phyloP scores from a whole-genome alignment of 2,329 filamentous ascomycete species.

The Monilinia laxa region DNA sequence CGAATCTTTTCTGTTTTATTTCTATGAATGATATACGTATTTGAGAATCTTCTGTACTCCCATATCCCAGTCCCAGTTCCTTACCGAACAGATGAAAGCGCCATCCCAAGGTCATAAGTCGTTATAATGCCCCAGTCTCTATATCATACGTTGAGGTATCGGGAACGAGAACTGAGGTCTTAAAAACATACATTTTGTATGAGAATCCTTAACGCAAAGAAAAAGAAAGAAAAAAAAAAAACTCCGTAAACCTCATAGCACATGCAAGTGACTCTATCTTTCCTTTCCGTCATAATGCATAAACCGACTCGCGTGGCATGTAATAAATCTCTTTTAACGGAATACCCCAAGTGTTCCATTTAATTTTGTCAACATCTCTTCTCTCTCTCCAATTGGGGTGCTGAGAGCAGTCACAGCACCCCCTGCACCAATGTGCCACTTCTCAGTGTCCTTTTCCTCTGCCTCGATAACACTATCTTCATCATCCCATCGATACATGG shows the following conservation, averaged over 20 bases:
- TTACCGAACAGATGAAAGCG: slow-evolving; percentile 12
- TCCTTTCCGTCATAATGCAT: slow-evolving; percentile 5
- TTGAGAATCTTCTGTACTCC: slow-evolving; percentile 19
- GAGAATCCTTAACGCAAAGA: not conserved
- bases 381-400: slow-evolving; percentile 74
- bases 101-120: slow-evolving; percentile 13
- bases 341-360: slow-evolving; percentile 38
- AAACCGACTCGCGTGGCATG: slow-evolving; percentile 18
- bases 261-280: slow-evolving; percentile 1
- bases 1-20: slow-evolving; percentile 20
- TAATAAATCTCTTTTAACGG: slow-evolving; percentile 21
- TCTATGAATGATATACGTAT: slow-evolving; percentile 22
- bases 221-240: slow-evolving; percentile 3
- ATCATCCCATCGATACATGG: slow-evolving; percentile 71
- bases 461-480: slow-evolving; percentile 44
- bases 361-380: slow-evolving; percentile 82
- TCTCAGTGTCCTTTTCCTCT: slow-evolving; percentile 47
- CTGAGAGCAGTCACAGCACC: slow-evolving; percentile 87
- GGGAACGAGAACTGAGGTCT: not conserved
- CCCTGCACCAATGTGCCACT: slow-evolving; percentile 85
- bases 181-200: not conserved
- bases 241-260: slow-evolving; percentile 10
- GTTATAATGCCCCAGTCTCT: slow-evolving; percentile 11
- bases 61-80: not conserved
- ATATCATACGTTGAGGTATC: slow-evolving; percentile 10